Conservation (phyloP, 2,329 filamentous ascomycete species). For the Pseudogymnoascus sp. region DNA sequence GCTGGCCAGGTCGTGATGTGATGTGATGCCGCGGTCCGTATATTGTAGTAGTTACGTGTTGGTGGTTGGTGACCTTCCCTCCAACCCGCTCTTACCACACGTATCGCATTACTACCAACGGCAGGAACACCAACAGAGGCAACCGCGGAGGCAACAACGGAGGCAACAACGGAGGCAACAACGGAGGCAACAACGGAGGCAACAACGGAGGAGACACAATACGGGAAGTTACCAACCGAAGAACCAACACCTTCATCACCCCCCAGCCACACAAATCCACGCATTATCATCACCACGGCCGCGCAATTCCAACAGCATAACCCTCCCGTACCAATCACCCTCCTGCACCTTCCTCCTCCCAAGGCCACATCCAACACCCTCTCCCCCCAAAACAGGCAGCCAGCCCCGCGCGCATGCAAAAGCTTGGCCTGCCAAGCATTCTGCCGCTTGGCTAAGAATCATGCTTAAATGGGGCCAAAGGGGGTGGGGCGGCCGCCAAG, state of each 20-base stretch:
- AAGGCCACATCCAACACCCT: neutral
- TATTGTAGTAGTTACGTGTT: too few relatives aligned
- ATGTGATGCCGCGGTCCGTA: neutral
- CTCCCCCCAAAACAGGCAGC: neutral
- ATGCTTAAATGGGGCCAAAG: slow-evolving; percentile 2
- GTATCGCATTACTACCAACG: neutral
- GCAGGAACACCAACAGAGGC: neutral
- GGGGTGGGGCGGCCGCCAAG: neutral
- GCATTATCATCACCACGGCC: neutral
- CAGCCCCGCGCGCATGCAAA: neutral
- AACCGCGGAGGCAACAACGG: neutral
- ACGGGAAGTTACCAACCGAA: neutral
- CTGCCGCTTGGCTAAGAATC: slow-evolving; percentile 1
- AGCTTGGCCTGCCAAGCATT: slow-evolving; percentile 2
- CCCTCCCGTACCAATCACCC: neutral
- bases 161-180: neutral
- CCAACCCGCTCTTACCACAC: neutral
- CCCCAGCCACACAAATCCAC: neutral
- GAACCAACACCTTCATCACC: neutral
- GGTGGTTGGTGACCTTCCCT: neutral
- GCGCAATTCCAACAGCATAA: neutral
- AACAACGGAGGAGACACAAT: neutral
- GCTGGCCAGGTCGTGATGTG: neutral
- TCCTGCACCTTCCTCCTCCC: neutral
- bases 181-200: neutral